Conservation (phyloP, 78 protist genomes). For the Isochrysis galbana region DNA sequence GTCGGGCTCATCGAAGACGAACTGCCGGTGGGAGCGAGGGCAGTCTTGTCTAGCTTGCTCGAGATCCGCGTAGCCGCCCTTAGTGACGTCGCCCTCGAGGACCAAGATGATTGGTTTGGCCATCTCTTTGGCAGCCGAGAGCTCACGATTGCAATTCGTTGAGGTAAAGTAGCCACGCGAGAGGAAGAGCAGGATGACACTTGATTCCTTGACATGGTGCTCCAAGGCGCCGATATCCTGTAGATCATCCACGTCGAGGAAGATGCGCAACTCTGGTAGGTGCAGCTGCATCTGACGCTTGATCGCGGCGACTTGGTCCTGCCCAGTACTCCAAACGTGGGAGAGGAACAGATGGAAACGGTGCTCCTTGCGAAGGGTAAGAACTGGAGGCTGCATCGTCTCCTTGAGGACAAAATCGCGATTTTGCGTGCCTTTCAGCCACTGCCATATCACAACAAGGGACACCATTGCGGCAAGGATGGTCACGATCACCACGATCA, state of each 20-base stretch:
- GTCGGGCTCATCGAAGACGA: neutral
- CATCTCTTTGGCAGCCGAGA: neutral
- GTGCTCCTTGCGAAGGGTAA: neutral
- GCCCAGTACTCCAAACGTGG: neutral
- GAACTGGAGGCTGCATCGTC: neutral
- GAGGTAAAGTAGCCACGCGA: neutral
- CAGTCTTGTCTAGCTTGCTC: neutral
- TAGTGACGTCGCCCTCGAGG: neutral
- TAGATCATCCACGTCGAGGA: conserved; percentile 30
- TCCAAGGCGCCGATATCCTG: neutral
- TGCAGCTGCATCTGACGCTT: neutral
- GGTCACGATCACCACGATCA: neutral
- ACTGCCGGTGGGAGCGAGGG: neutral
- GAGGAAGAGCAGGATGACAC: neutral
- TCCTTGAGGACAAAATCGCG: neutral
- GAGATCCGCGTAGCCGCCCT: neutral
- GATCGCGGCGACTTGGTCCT: neutral
- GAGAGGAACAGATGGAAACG: neutral
- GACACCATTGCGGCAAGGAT: neutral
- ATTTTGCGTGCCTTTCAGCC: too few relatives aligned
- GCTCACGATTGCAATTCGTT: neutral
- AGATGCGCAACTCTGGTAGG: neutral
- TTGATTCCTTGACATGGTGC: neutral
- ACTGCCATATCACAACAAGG: neutral
- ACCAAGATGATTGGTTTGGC: neutral